Conservation (phyloP, 371 early-diverging fungal species). For the Sporodiniella umbellata region DNA sequence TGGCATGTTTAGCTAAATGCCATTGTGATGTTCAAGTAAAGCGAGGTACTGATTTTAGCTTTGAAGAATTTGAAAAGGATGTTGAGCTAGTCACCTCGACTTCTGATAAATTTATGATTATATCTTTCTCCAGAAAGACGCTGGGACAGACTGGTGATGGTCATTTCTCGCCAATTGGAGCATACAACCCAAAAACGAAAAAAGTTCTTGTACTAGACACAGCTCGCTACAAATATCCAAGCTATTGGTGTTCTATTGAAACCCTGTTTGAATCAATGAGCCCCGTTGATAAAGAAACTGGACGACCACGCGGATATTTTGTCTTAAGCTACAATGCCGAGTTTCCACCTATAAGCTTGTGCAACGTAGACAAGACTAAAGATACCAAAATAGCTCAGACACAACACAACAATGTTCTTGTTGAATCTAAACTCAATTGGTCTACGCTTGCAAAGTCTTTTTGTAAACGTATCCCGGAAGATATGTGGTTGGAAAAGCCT, state of each 20-base stretch:
- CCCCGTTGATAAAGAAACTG: constrained; percentile 79
- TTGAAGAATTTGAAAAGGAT: constrained; percentile 77
- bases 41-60: constrained; percentile 60
- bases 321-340: constrained; percentile 57
- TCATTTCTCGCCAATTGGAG: constrained; percentile 76
- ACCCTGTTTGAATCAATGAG: constrained; percentile 76
- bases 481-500: constrained; percentile 51
- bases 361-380: constrained; percentile 16
- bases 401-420: neutral
- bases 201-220: constrained; percentile 83
- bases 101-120: constrained; percentile 81
- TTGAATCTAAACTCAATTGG: constrained; percentile 37
- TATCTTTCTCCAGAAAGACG: constrained; percentile 76
- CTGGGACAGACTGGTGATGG: constrained; percentile 93
- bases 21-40: constrained; percentile 79
- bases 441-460: constrained; percentile 45
- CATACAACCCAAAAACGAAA: constrained; percentile 59
- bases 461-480: constrained; percentile 48
- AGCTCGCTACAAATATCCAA: constrained; percentile 77
- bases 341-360: constrained; percentile 40
- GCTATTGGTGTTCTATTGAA: constrained; percentile 72
- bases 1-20: constrained; percentile 82
- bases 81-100: constrained; percentile 63
- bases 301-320: constrained; percentile 83
- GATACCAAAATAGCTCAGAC: neutral